Percentiles rank a stretch among this genome's conserved stretches.
These are phyloP conservation scores for Clathrus columnatus DNA, from an alignment of 768 basidiomycete genomes.

Conservation along the genomic window DNA sequence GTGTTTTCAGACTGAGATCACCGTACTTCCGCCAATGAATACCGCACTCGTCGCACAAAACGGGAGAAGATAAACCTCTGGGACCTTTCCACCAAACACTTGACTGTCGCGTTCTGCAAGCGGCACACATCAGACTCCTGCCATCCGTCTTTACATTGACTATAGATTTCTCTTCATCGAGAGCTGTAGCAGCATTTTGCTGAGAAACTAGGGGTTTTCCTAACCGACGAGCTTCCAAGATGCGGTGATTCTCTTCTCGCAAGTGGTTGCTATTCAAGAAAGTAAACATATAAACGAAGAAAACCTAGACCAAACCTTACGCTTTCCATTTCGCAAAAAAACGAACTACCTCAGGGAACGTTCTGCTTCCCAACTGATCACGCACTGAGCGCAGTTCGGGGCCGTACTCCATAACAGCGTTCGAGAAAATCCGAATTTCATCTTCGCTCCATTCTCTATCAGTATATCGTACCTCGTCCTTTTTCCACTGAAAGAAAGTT, in stretches of 20 bases:
- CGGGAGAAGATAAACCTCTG: conserved; percentile 64
- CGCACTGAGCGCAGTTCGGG: conserved; percentile 73
- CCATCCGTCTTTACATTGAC: conserved; percentile 43
- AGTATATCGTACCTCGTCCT: conserved; percentile 49
- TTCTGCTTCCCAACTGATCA: conserved; percentile 62
- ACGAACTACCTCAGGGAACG: conserved; percentile 70
- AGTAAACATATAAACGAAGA: conserved; percentile 5
- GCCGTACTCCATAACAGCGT: conserved; percentile 60
- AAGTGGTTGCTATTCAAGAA: conserved; percentile 47
- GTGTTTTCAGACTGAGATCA: conserved; percentile 67
- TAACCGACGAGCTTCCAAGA: conserved; percentile 30
- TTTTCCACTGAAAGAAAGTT: conserved; percentile 56
- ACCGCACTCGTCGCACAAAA: conserved; percentile 82
- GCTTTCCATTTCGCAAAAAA: conserved; percentile 86
- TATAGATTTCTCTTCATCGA: conserved; percentile 73
- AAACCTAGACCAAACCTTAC: conserved; percentile 28
- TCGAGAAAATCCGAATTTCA: conserved; percentile 68
- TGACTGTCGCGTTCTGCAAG: conserved; percentile 76
- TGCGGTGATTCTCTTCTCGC: conserved; percentile 55
- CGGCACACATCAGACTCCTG: conserved; percentile 52
- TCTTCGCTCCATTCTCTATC: conserved; percentile 66
- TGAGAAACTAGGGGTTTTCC: conserved; percentile 28
- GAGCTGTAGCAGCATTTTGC: conserved; percentile 34
- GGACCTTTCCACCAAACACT: conserved; percentile 88
- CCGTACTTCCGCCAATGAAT: conserved; percentile 91